These are phyloP conservation scores for Pseudoscleropodium purum DNA, from an alignment of 225 moss, liverwort and hornwort genomes.

Conservation along the genomic window DNA sequence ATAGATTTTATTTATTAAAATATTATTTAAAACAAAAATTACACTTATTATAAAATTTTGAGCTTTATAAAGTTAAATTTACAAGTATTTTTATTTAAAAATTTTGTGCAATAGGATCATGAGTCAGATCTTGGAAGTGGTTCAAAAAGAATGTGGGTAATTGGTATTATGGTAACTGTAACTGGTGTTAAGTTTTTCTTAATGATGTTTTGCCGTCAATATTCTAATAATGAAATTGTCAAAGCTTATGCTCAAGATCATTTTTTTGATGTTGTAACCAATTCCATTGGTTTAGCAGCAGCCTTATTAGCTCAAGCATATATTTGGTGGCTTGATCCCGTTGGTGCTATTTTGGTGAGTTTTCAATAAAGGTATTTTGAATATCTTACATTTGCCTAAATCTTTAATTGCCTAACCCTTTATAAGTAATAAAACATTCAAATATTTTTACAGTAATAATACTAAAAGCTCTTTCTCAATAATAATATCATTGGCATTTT, in stretches of 20 bases:
- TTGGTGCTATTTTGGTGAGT: background rate
- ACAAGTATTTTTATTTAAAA: background rate
- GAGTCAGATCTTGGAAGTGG: background rate
- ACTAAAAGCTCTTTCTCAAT: background rate
- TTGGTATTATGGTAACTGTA: background rate
- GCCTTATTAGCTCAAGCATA: background rate
- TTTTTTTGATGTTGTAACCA: background rate
- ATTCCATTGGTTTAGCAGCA: background rate
- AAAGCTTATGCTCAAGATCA: background rate
- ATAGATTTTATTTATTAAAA: too few relatives aligned
- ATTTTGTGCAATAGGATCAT: background rate
- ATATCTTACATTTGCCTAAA: background rate
- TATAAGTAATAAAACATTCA: background rate
- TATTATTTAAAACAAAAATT: background rate
- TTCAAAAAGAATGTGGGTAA: background rate
- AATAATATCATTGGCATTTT: background rate
- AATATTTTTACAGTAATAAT: too few relatives aligned
- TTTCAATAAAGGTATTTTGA: background rate
- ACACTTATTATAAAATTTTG: too few relatives aligned
- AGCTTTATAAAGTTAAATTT: background rate
- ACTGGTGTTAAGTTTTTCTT: background rate
- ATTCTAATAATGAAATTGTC: background rate
- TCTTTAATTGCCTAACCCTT: background rate
- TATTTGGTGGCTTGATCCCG: background rate
- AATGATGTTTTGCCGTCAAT: background rate